Conservation (phyloP, 148 eudicot species). For the Cornus suecica region DNA sequence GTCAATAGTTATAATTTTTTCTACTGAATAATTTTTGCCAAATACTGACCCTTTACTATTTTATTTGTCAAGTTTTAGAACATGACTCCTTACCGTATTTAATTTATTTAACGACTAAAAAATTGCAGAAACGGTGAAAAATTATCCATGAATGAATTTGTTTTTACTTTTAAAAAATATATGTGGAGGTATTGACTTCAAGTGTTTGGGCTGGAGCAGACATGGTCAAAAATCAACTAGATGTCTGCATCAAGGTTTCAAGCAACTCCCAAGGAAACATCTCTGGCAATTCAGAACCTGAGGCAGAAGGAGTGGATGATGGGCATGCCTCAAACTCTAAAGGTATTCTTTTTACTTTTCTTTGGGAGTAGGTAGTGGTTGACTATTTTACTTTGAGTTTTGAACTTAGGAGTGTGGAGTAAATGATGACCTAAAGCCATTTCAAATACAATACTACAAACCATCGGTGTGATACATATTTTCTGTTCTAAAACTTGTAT, state of each 20-base stretch:
- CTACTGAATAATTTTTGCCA: too few species aligned
- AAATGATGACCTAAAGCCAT: not conserved
- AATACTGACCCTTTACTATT: not conserved
- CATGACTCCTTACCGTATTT: too few species aligned
- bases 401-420: not conserved
- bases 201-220: slow-evolving; percentile 20
- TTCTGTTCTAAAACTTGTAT: not conserved
- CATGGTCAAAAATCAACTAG: slow-evolving; percentile 24
- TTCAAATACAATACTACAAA: not conserved
- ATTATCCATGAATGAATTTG: not conserved
- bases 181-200: not conserved
- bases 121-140: not conserved
- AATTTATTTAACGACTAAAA: too few species aligned
- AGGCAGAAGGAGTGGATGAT: slow-evolving; percentile 24
- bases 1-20: not conserved
- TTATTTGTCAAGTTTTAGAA: not conserved
- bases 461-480: not conserved
- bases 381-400: not conserved
- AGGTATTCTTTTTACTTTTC: slow-evolving; percentile 14
- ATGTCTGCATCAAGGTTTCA: slow-evolving; percentile 22
- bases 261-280: slow-evolving; percentile 21
- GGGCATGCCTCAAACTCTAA: slow-evolving; percentile 20
- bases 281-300: slow-evolving; percentile 20
- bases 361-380: not conserved
- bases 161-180: not conserved